A percentile compares a stretch with the other conserved stretches of the same genome.
These are phyloP conservation scores for Pittosporum tobira DNA, from an alignment of 129 eudicot genomes.

Conservation along the genomic window DNA sequence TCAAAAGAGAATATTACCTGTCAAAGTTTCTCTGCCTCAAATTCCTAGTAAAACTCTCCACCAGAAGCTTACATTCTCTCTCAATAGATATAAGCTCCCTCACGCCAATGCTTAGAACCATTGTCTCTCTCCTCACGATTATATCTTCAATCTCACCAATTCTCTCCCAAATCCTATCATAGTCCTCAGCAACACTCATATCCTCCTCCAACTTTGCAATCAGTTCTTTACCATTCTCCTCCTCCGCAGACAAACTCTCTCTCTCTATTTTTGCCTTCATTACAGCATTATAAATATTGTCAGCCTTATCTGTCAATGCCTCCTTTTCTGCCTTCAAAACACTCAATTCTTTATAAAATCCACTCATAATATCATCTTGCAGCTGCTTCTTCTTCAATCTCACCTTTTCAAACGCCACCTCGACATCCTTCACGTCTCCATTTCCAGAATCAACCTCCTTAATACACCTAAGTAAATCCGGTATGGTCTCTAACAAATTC, in stretches of 20 bases:
- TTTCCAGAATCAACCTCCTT: slow-evolving; percentile 41
- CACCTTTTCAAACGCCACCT: slow-evolving; percentile 50
- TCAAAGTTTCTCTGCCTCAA: slow-evolving; percentile 27
- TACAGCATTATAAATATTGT: slow-evolving; percentile 17
- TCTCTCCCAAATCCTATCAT: slow-evolving; percentile 38
- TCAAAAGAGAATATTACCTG: slow-evolving; percentile 23
- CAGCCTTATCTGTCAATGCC: slow-evolving; percentile 20
- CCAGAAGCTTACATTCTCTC: slow-evolving; percentile 54
- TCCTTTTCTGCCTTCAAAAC: slow-evolving; percentile 24
- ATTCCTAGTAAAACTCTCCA: slow-evolving; percentile 39
- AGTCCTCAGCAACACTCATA: slow-evolving; percentile 34
- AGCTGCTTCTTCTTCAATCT: slow-evolving; percentile 39
- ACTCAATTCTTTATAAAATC: slow-evolving; percentile 39
- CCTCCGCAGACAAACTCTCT: slow-evolving; percentile 28
- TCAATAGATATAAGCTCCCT: slow-evolving; percentile 69
- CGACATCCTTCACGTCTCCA: slow-evolving; percentile 27
- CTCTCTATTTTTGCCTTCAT: slow-evolving; percentile 26
- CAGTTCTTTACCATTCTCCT: slow-evolving; percentile 19
- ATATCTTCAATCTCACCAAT: slow-evolving; percentile 50
- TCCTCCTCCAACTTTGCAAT: slow-evolving; percentile 35
- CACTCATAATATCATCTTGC: slow-evolving; percentile 46
- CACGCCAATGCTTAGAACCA: slow-evolving; percentile 51
- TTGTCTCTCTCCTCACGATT: slow-evolving; percentile 44
- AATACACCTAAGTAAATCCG: slow-evolving; percentile 33
- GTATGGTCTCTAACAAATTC: slow-evolving; percentile 35